A percentile compares a stretch with the other conserved stretches of the same genome.
These are phyloP conservation scores for Blastocystis sp. DNA, from an alignment of 352 stramenopile species.

Conservation along the genomic window DNA sequence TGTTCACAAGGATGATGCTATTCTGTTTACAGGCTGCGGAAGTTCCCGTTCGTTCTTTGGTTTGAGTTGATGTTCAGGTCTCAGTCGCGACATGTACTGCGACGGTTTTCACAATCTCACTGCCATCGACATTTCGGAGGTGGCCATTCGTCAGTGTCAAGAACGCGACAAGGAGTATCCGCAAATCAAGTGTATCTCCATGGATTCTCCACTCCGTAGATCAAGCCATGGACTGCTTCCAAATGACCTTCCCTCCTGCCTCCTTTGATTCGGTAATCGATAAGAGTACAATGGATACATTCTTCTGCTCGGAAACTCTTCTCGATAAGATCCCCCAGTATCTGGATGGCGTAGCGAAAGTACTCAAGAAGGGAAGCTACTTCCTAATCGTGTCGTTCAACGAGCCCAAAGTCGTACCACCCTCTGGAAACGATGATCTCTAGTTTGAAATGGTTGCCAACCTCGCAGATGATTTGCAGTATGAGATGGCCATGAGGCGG, in stretches of 20 bases:
- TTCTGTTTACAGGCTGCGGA: constrained; percentile 9
- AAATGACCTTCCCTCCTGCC: neutral
- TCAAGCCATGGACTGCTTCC: constrained; percentile 29
- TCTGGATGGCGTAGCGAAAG: neutral
- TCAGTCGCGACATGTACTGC: constrained; percentile 13
- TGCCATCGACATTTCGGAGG: constrained; percentile 48
- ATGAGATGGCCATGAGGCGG: constrained; percentile 9
- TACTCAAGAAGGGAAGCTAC: neutral
- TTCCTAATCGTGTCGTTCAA: constrained; percentile 32
- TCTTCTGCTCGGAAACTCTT: constrained; percentile 22
- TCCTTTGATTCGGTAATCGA: constrained; percentile 29
- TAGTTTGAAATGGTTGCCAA: constrained; percentile 24
- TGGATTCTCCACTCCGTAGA: neutral
- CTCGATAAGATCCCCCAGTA: constrained; percentile 23
- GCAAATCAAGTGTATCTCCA: neutral
- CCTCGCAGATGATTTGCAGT: neutral
- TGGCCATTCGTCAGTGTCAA: constrained; percentile 3
- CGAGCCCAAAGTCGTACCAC: neutral
- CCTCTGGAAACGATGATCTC: neutral
- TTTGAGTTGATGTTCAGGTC: neutral
- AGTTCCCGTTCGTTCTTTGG: neutral
- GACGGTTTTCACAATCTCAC: constrained; percentile 31
- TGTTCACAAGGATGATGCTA: constrained; percentile 18
- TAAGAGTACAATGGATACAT: constrained; percentile 49
- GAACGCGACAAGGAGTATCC: neutral